Conservation (phyloP, 208 protist genomes). For the Leishmania guyanensis region DNA sequence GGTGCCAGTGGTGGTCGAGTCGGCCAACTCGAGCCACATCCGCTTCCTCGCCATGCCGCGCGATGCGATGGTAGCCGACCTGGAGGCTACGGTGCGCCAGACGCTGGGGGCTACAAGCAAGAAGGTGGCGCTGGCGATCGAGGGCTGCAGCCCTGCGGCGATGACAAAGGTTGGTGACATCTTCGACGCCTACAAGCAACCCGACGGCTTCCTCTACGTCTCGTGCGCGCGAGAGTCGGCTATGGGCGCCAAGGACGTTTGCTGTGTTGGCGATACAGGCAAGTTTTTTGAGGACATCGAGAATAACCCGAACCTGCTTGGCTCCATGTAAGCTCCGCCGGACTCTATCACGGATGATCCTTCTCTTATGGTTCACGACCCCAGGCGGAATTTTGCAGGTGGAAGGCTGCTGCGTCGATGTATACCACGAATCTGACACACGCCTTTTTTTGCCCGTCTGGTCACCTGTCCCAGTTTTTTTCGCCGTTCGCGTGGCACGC, state of each 20-base stretch:
- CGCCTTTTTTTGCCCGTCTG: not conserved
- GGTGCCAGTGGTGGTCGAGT: slow-evolving; percentile 21
- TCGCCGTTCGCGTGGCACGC: too few relatives aligned
- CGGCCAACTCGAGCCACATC: slow-evolving; percentile 15
- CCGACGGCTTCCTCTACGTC: slow-evolving; percentile 38
- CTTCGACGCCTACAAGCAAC: slow-evolving; percentile 23
- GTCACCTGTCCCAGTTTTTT: not conserved
- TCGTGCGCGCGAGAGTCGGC: slow-evolving; percentile 11
- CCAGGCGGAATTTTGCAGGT: not conserved
- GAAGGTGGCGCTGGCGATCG: slow-evolving; percentile 15
- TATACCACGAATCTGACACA: not conserved
- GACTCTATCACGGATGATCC: not conserved
- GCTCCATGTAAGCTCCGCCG: not conserved
- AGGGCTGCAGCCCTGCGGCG: slow-evolving; percentile 13
- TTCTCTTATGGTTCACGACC: not conserved
- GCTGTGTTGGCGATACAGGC: slow-evolving; percentile 13
- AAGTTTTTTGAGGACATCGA: slow-evolving; percentile 15
- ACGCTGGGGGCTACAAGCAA: not conserved
- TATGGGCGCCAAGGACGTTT: slow-evolving; percentile 19
- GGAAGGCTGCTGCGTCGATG: not conserved
- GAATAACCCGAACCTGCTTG: slow-evolving; percentile 24
- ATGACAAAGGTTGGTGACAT: slow-evolving; percentile 25
- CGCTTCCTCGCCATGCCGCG: slow-evolving; percentile 4
- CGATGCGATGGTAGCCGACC: slow-evolving; percentile 6
- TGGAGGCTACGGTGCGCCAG: slow-evolving; percentile 17